Base-by-base conservation (phyloP, 2,329 filamentous ascomycete genomes). In the Ascochyta koolunga region DNA sequence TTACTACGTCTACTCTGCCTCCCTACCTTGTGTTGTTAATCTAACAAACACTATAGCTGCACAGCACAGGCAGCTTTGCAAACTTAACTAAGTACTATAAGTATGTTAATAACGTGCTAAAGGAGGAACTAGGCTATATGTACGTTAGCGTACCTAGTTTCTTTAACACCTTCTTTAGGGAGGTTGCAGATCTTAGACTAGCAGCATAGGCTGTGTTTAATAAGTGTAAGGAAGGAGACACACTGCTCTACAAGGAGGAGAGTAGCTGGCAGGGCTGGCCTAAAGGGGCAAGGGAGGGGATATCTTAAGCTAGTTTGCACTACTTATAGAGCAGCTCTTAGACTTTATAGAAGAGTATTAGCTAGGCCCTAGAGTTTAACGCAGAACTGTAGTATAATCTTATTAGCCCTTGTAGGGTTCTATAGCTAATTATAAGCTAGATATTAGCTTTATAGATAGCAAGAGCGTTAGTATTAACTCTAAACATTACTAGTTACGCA, bases 401-500 rank as follows among this genome's bases (percentile, higher is more conserved):
- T 44, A 65, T 46, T 46, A 53, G 37, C 59, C 61, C 37, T 21
- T 68, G 29, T 54, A 64, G 59, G 31, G 31, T 33, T 33, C n/a
- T 9, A 33, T 9, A 9, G 31, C 31, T 11, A 47, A 63, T 50
- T 52, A 61, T 38, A 64, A 66, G 56, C 53, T 68, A 42, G 60
- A 68, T 52, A 42, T 68, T 9, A 16, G 31, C 31, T 33, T 16
- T n/a, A 13, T 33, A 16, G 31, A 33, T 9, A 9, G 8, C 8
- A 5, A 15, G n/a, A 33, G n/a, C 31, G 31, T 8, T 33, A 9
- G 31, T 16, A 8, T 33, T 10, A 27, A 27, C 25, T 60, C 55
- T 3, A 65, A 59, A 35, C 62, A 36, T 54, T 61, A 72, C 54
- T 80, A 67, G 77, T 74, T 68, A 4, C 70, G 79, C 35, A 77